Conservation (phyloP, 2,329 filamentous ascomycete species). For the Ustulina deusta region DNA sequence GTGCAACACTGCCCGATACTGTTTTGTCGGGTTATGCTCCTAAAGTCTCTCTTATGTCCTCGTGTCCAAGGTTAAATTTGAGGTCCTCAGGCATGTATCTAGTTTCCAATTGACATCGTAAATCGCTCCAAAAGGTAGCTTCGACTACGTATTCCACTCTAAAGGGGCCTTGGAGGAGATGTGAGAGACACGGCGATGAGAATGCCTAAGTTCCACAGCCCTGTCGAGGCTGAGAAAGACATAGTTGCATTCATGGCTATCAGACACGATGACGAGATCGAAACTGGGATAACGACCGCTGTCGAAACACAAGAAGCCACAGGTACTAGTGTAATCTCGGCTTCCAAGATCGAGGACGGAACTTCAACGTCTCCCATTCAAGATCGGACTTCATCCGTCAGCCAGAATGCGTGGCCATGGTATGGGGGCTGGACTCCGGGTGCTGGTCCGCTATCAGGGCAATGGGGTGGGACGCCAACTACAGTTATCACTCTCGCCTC, state of each 20-base stretch:
- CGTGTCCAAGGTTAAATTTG: neutral
- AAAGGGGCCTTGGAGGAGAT: neutral
- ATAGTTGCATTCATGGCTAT: neutral
- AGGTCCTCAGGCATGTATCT: neutral
- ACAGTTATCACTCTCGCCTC: conserved; percentile 21
- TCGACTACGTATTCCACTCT: neutral
- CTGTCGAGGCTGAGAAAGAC: neutral
- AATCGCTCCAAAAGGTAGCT: neutral
- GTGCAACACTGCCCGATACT: neutral
- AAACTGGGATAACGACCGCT: neutral
- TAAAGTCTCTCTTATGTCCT: neutral
- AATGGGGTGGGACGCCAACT: conserved; percentile 19
- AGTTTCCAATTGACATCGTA: neutral
- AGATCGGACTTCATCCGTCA: neutral
- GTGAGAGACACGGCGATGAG: neutral
- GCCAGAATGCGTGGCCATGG: conserved; percentile 4
- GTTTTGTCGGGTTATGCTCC: neutral
- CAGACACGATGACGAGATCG: neutral
- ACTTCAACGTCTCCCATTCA: neutral
- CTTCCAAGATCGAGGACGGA: neutral
- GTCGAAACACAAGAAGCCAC: conserved; percentile 1
- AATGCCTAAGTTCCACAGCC: neutral
- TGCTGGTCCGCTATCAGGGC: neutral
- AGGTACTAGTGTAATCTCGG: neutral
- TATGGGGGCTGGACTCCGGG: conserved; percentile 12